Base-by-base conservation (phyloP, 257 asterid genomes). In the Nicotiana tabacum region DNA sequence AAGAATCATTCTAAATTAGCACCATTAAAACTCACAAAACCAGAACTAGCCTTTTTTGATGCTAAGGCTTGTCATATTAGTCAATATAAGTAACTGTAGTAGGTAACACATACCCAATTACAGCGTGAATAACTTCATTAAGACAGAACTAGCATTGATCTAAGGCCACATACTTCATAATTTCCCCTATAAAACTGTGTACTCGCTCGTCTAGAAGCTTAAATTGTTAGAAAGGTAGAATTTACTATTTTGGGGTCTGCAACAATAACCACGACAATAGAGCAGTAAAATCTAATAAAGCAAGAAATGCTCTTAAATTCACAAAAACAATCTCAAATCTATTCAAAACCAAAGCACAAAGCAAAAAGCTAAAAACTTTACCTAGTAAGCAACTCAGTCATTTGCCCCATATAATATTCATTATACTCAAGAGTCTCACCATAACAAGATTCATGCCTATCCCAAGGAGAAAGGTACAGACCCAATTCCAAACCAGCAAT, bases 381-480 rank as follows among this genome's bases (percentile, higher is more conserved):
- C 99, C 95, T 90, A 5, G 98, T 90, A 77, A 96, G 97, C 76
- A 96, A 85, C 86, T 96, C 99, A 85, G 97, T 90, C 98, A 94
- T 96, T 89, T 96, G 99, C 2, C 91, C 99, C 98, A 93, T 62
- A 86, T 93, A 96, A 81, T 77, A 89, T 89, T 94, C 97, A 83
- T 96, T 96, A 64, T 96, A 96, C 77, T 92, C 96, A 24, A 93
- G 66, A 67, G 97, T 94, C 37, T 90, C 64, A 37, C 99, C 99
- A 87, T 91, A 96, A 82, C 87, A 82, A 69, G 97, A 10, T 30
- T 94, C 98, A 80, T 96, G 98, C 77, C 97, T 87, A 88, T 96
- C 99, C 99, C 99, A 96, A 53, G 99, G 99, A 61, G 99, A 96
- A 65, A 96, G 97, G 87, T 96, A 96, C 86, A 96, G 64, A 32